Conservation (phyloP, 108 stramenopile species). For the Skeletonema grethae region DNA sequence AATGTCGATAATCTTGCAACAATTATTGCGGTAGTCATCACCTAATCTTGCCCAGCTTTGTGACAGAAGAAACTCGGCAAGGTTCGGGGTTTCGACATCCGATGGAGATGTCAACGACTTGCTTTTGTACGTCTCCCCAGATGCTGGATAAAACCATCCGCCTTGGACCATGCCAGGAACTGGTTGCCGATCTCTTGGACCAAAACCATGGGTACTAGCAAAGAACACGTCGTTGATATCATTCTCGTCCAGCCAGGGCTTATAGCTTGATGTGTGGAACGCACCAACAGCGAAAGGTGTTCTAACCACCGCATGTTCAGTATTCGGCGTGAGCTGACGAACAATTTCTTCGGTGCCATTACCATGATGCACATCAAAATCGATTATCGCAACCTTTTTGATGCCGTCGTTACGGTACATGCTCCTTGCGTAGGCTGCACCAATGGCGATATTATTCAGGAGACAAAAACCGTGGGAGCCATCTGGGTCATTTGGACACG, state of each 20-base stretch:
- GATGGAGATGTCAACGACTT: slow-evolving; percentile 64
- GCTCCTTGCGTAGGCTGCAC: slow-evolving; percentile 94
- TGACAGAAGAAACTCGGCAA: slow-evolving; percentile 77
- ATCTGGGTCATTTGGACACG: slow-evolving; percentile 86
- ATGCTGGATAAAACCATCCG: slow-evolving; percentile 92
- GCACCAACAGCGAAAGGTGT: slow-evolving; percentile 83
- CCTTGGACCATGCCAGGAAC: slow-evolving; percentile 46
- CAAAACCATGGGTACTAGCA: slow-evolving; percentile 92
- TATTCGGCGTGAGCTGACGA: slow-evolving; percentile 81
- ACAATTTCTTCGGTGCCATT: slow-evolving; percentile 97
- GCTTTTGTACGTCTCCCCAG: slow-evolving; percentile 70
- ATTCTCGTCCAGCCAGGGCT: slow-evolving; percentile 92
- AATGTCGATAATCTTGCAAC: slow-evolving; percentile 88
- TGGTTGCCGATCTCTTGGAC: slow-evolving; percentile 76
- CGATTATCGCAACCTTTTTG: slow-evolving; percentile 86
- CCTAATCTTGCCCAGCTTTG: slow-evolving; percentile 89
- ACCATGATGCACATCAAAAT: slow-evolving; percentile 95
- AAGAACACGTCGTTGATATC: slow-evolving; percentile 93
- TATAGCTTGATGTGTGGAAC: slow-evolving; percentile 67
- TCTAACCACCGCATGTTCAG: slow-evolving; percentile 70
- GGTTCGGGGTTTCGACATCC: slow-evolving; percentile 69
- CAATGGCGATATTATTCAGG: slow-evolving; percentile 98
- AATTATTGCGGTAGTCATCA: slow-evolving; percentile 73
- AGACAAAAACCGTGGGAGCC: slow-evolving; percentile 97
- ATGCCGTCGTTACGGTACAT: slow-evolving; percentile 88